Evolutionary conservation across 2,329 filamentous ascomycete species (phyloP).

Genomic region (Colletotrichum eremochloae): DNA sequence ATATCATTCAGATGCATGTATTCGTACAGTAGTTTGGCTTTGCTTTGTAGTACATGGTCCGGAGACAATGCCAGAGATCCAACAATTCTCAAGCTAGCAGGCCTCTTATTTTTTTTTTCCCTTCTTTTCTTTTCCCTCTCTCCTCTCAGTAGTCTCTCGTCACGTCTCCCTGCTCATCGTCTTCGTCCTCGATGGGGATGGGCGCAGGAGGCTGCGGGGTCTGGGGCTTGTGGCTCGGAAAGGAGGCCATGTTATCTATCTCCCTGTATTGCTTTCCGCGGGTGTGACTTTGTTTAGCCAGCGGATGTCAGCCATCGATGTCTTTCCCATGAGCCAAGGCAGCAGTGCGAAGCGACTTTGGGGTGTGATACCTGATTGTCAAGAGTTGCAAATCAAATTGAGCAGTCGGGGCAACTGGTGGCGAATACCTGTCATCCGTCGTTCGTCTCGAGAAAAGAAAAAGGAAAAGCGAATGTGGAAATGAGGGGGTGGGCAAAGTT

Average conservation of each 20-base stretch:
- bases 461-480: too few species aligned
- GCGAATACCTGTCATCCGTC: slow-evolving; percentile 13
- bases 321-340: neutral
- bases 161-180: slow-evolving; percentile 39
- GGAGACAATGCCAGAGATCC: neutral
- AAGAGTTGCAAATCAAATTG: slow-evolving; percentile 1
- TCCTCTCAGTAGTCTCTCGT: slow-evolving; percentile 39
- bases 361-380: slow-evolving; percentile 18
- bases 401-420: neutral
- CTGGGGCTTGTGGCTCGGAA: slow-evolving; percentile 41
- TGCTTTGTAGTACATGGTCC: neutral
- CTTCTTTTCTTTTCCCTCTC: neutral
- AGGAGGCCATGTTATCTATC: slow-evolving; percentile 32
- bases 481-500: neutral
- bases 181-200: slow-evolving; percentile 42
- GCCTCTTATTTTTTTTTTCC: neutral
- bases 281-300: neutral
- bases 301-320: slow-evolving; percentile 4
- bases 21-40: neutral
- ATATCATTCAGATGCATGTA: neutral
- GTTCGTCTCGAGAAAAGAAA: too few species aligned
- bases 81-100: neutral
- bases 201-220: slow-evolving; percentile 43
- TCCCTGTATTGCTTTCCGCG: neutral
- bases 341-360: too few species aligned